Conservation (phyloP, 805 yeast genomes). For the Spathaspora arborariae region DNA sequence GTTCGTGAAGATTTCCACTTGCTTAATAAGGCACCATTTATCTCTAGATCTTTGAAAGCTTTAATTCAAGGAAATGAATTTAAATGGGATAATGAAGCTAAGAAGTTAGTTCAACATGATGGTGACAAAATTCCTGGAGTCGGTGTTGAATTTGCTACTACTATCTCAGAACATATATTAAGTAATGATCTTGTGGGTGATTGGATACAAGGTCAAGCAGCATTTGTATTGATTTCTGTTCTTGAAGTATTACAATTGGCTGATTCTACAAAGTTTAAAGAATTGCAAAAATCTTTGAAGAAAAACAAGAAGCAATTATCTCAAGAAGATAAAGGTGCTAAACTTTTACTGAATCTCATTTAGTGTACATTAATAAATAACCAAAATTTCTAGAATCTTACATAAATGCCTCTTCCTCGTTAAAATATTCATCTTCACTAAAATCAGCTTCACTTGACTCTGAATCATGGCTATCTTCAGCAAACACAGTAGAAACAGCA, state of each 20-base stretch:
- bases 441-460: constrained; percentile 4
- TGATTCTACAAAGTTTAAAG: constrained; percentile 36
- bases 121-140: constrained; percentile 40
- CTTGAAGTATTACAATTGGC: constrained; percentile 56
- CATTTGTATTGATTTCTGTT: constrained; percentile 80
- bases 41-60: constrained; percentile 69
- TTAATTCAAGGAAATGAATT: constrained; percentile 84
- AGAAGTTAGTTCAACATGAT: constrained; percentile 45
- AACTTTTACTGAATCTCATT: constrained; percentile 24
- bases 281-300: constrained; percentile 53
- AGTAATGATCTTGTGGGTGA: constrained; percentile 42
- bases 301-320: constrained; percentile 42
- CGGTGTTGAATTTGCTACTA: constrained; percentile 59
- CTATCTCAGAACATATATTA: constrained; percentile 50
- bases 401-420: constrained; percentile 10
- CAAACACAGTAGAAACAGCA: constrained; percentile 7
- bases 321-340: constrained; percentile 62
- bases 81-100: constrained; percentile 49
- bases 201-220: constrained; percentile 69
- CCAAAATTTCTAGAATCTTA: neutral
- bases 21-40: constrained; percentile 61
- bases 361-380: neutral
- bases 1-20: constrained; percentile 64
- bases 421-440: constrained; percentile 12
- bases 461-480: constrained; percentile 7